Base-by-base conservation (phyloP, 208 protist species). In the Phytomonas sp. region DNA sequence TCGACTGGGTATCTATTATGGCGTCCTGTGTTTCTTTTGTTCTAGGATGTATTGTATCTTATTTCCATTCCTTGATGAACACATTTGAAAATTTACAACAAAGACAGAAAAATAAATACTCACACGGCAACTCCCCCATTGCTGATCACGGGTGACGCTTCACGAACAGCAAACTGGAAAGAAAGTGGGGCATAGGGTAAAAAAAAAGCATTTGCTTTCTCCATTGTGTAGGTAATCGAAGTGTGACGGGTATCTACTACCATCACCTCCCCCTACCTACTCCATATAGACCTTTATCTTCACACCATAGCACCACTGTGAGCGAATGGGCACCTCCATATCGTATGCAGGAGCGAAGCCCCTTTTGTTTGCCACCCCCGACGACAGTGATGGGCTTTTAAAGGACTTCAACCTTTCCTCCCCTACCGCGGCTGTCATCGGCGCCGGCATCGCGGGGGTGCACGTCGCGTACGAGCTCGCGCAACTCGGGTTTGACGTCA, bases 381-480 rank as follows among this genome's bases (percentile, higher is more conserved):
- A 67, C 62, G 31, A 33, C 29, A 37, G 30, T 23, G 11, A 63
- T 63, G 60, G 33, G 11, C 60, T 37, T 63, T 63, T 63, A 20
- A 63, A 4, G 11, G 31, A 63, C 60, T 63, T 34, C 26, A 72
- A 72, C 64, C 79, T 85, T 0, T 73, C 67, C 15, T 20, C 70
- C 0, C 88, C 86, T 0, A 85, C 74, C 29, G 88, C 88, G 2
- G 91, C 91, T 13, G 91, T 96, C 37, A 79, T 96, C 61, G 88
- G 91, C 26, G 88, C 82, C 31, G 91, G 91, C 28, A 84, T 96
- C 40, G 85, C 87, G 0, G 91, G 91, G 26, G 88, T 96, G 17
- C 91, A 96, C 73, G 83, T 85, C 0, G 91, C 91, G 9, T 92
- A 96, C 68, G 91, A 96, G 73, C 78, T 96, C 28, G 88, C 83